Base-by-base conservation (phyloP, 805 yeast species). In the Saccharomycopsis synnaedendra region DNA sequence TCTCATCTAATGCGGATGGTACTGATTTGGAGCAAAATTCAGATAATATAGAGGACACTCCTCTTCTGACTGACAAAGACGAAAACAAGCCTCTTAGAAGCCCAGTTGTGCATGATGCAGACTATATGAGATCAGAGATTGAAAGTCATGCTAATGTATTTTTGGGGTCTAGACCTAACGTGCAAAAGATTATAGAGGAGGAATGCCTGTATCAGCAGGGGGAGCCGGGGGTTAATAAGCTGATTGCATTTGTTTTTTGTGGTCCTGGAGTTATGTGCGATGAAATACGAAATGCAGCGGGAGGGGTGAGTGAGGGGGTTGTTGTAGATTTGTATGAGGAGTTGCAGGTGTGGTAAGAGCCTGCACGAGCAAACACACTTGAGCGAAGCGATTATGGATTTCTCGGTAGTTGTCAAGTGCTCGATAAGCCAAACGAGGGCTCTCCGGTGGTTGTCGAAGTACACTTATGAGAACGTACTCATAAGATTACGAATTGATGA, bases 251-350 rank as follows among this genome's bases (percentile, higher is more conserved):
- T 7, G 42, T 48, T 4, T 48, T n/a, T 41, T 48, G 51, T 35
- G 51, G 51, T 6, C 51, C 51, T 4, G 41, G 39, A 5, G 35
- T 32, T 5, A 40, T 48, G 45, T 48, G 48, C 29, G 51, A 48
- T 19, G 42, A 44, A 7, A 32, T 48, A 3, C 11, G 51, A 35
- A 40, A 40, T 4, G 32, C 46, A 4, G 34, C 31, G 32, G 29
- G 11, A 9, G 28, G 35, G 5, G 45, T 11, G 6, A 9, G 42
- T 4, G n/a, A 41, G n/a, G 30, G 27, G 28, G 39, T 4, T 8
- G 46, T 47, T 4, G 42, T 48, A 8, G 51, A 48, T 29, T 27
- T 44, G 8, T 48, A 8, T 32, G 51, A 48, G 27, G 51, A 48
- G 42, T 41, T 48, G 35, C 48, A 43, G 27, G 41, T 48, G 4